Conservation (phyloP, 1,284 basidiomycete species). For the Singerocomus rubriflavus region DNA sequence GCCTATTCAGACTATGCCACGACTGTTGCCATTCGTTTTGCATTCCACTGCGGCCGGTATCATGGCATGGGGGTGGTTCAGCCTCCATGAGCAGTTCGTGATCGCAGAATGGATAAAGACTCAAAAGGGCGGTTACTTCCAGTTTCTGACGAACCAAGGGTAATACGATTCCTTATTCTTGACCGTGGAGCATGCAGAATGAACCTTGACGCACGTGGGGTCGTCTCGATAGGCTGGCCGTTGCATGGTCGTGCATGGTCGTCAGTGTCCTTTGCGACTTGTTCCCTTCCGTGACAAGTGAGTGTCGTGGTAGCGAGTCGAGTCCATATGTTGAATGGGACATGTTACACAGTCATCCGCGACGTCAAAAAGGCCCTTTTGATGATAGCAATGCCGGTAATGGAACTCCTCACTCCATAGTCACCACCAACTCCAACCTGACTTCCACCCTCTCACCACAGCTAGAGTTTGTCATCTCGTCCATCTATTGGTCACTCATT, state of each 20-base stretch:
- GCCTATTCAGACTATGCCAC: constrained; percentile 12
- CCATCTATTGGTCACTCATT: constrained; percentile 71
- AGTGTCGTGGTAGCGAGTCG: not conserved
- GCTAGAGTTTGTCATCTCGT: constrained; percentile 65
- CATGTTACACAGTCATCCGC: constrained; percentile 14
- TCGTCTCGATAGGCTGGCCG: constrained; percentile 15
- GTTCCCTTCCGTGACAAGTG: constrained; percentile 23
- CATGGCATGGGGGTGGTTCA: constrained; percentile 48
- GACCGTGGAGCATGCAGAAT: not conserved
- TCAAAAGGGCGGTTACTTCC: constrained; percentile 63
- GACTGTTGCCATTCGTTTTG: constrained; percentile 24
- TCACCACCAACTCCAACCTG: not conserved
- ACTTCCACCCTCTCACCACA: constrained; percentile 22
- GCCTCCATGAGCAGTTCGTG: not conserved
- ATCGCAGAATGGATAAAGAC: constrained; percentile 32
- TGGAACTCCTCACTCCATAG: not conserved
- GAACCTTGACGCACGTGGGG: not conserved
- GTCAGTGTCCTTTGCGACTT: constrained; percentile 25
- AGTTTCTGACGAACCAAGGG: constrained; percentile 79
- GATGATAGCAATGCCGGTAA: constrained; percentile 32
- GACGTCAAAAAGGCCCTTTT: constrained; percentile 24
- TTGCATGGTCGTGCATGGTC: constrained; percentile 30
- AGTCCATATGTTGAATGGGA: not conserved
- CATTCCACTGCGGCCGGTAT: constrained; percentile 41
- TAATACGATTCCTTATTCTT: constrained; percentile 31